A percentile compares a stretch with the other conserved stretches of the same genome.
Conservation (phyloP, 129 eudicot genomes). For the Artemisia annua region DNA sequence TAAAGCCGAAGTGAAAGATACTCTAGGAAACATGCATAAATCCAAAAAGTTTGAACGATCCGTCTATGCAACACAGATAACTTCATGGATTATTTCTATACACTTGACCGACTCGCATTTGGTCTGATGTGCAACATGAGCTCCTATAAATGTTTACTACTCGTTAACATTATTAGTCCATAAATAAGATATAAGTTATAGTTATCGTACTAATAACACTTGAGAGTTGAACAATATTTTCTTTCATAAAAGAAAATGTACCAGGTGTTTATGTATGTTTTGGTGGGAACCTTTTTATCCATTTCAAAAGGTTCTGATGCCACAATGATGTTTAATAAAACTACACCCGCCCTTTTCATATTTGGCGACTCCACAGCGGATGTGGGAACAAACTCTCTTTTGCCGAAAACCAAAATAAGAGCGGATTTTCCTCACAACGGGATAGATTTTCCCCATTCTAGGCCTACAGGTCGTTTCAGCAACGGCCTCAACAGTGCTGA, state of each 20-base stretch:
- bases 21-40: neutral
- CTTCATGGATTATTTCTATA: conserved; percentile 26
- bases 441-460: conserved; percentile 51
- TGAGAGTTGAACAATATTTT: no score
- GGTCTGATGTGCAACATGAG: neutral
- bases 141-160: conserved; percentile 5
- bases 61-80: conserved; percentile 2
- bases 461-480: conserved; percentile 74
- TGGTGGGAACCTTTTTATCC: conserved; percentile 24
- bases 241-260: neutral
- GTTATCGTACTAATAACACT: no score
- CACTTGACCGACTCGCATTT: neutral
- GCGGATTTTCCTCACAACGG: conserved; percentile 61
- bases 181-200: no score
- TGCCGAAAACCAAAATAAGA: conserved; percentile 27
- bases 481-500: conserved; percentile 80
- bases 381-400: conserved; percentile 64
- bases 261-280: conserved; percentile 3
- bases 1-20: neutral
- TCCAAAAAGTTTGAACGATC: conserved; percentile 8
- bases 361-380: conserved; percentile 81
- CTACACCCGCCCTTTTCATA: conserved; percentile 48
- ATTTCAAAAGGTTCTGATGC: conserved; percentile 15
- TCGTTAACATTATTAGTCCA: neutral
- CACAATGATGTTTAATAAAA: neutral